Evolutionary conservation across 202 grass and related monocot species (phyloP).

Genomic region (Carex sylvatica): DNA sequence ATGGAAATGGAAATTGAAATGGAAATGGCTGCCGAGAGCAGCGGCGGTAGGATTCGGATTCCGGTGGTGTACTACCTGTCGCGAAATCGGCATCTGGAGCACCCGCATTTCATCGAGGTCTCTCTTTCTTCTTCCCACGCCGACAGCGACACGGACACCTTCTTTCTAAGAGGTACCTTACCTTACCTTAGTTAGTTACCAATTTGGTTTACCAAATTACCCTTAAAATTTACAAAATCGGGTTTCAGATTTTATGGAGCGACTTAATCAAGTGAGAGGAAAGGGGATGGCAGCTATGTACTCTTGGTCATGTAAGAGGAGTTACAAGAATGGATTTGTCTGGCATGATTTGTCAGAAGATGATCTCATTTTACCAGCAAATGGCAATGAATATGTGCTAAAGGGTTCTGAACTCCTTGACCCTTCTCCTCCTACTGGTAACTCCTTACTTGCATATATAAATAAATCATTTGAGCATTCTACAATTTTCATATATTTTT

Average conservation of each 20-base stretch:
- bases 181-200: too few relatives aligned
- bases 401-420: slow-evolving; percentile 88
- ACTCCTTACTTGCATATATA: too few relatives aligned
- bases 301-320: slow-evolving; percentile 99
- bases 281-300: slow-evolving; percentile 83
- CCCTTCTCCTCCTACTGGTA: slow-evolving; percentile 55
- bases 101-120: slow-evolving; percentile 98
- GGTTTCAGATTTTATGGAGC: slow-evolving; percentile 68
- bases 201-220: neutral
- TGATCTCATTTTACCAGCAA: slow-evolving; percentile 79
- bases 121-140: slow-evolving; percentile 42
- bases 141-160: slow-evolving; percentile 13
- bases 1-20: neutral
- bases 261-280: slow-evolving; percentile 73
- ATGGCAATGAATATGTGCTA: slow-evolving; percentile 84
- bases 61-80: slow-evolving; percentile 95
- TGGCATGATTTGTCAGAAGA: slow-evolving; percentile 92
- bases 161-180: slow-evolving; percentile 65
- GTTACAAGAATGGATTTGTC: slow-evolving; percentile 97
- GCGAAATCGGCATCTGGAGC: slow-evolving; percentile 91
- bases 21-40: slow-evolving; percentile 25
- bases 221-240: neutral
- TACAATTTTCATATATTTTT: neutral
- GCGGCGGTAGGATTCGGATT: slow-evolving; percentile 46
- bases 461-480: too few relatives aligned